Conservation (phyloP, 2,329 filamentous ascomycete genomes). For the Fusarium musae region DNA sequence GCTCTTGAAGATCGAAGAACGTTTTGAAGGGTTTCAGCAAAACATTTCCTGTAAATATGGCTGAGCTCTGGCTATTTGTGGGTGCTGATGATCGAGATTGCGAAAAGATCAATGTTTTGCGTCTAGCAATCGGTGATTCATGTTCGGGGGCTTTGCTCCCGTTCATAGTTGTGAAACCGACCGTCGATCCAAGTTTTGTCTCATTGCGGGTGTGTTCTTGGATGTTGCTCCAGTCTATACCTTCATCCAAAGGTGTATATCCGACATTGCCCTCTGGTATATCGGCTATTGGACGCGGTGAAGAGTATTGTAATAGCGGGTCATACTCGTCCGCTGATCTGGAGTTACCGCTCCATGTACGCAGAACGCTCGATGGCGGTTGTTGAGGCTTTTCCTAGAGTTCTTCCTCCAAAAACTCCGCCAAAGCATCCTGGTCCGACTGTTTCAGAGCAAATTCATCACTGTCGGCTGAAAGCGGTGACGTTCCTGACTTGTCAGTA, state of each 20-base stretch:
- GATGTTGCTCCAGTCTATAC: conserved; percentile 55
- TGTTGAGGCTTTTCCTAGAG: conserved; percentile 14
- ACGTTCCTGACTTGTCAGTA: not conserved
- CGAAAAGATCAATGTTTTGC: not conserved
- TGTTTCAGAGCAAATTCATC: conserved; percentile 14
- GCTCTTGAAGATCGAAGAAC: conserved; percentile 73
- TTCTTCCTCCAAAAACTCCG: conserved; percentile 18
- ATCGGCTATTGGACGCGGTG: conserved; percentile 32
- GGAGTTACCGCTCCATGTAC: conserved; percentile 48
- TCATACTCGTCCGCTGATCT: conserved; percentile 51
- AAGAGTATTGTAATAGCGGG: conserved; percentile 50
- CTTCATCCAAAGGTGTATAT: conserved; percentile 47
- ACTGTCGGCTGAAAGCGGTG: not conserved
- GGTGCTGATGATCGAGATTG: conserved; percentile 6
- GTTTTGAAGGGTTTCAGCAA: conserved; percentile 49
- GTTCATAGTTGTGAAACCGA: not conserved
- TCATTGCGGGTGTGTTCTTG: conserved; percentile 15
- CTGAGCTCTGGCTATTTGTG: not conserved
- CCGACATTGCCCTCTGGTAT: not conserved
- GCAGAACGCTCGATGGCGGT: conserved; percentile 49
- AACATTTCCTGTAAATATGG: not conserved
- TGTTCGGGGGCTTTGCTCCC: not conserved
- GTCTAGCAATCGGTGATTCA: not conserved
- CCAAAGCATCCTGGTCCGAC: conserved; percentile 28
- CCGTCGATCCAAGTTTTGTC: not conserved